Conservation (phyloP, 2,329 filamentous ascomycete genomes). For the Trichoderma atroviride region DNA sequence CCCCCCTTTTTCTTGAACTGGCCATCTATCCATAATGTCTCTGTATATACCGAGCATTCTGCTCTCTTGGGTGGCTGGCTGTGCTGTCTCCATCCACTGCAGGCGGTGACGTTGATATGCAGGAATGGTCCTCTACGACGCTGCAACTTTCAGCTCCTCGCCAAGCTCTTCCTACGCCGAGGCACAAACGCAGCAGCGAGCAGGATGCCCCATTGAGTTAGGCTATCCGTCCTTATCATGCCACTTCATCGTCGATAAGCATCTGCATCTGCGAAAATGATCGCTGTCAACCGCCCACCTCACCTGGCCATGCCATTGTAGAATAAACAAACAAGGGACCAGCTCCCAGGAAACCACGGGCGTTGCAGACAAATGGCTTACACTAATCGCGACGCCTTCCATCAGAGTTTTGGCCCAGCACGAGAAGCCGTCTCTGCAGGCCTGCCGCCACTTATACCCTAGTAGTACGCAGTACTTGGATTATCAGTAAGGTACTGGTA, state of each 20-base stretch:
- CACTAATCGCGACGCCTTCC: neutral
- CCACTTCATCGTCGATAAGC: slow-evolving; percentile 9
- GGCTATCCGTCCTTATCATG: slow-evolving; percentile 16
- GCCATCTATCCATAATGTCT: too few relatives aligned
- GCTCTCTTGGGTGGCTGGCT: neutral
- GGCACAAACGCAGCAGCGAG: neutral
- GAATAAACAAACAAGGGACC: neutral
- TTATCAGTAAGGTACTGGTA: neutral
- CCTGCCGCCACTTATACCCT: neutral
- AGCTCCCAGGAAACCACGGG: neutral
- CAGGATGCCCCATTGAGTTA: neutral
- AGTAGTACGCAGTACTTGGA: neutral
- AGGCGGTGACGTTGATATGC: neutral
- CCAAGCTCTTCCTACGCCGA: neutral
- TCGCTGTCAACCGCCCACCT: neutral
- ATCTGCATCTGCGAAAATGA: neutral
- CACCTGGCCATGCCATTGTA: neutral
- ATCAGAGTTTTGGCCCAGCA: neutral
- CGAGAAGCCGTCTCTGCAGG: neutral
- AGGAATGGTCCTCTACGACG: neutral
- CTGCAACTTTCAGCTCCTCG: neutral
- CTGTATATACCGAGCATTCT: neutral
- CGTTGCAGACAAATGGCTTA: neutral
- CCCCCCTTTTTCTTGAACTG: neutral
- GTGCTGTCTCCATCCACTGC: neutral